Conservation (phyloP, 2,329 filamentous ascomycete genomes). For the Venturia oleaginea region DNA sequence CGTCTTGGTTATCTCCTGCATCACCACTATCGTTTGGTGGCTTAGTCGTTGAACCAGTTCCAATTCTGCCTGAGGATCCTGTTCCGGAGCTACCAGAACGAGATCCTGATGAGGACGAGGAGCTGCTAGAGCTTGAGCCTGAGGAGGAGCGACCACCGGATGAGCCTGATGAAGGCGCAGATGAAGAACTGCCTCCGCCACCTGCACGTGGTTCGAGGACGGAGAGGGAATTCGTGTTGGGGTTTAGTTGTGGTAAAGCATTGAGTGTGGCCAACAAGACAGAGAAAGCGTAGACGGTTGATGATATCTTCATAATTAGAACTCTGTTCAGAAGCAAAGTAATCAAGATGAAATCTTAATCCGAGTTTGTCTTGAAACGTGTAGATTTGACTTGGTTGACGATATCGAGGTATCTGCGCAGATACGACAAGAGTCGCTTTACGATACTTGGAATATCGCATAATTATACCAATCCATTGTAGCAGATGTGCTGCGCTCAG, state of each 20-base stretch:
- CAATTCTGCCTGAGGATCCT: neutral
- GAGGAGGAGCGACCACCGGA: neutral
- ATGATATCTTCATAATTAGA: neutral
- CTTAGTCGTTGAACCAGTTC: neutral
- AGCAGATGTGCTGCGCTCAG: neutral
- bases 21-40: neutral
- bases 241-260: neutral
- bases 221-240: neutral
- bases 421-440: neutral
- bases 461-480: neutral
- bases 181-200: neutral
- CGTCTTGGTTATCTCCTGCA: neutral
- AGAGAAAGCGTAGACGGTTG: neutral
- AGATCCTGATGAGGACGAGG: neutral
- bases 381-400: neutral
- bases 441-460: neutral
- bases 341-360: neutral
- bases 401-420: too few relatives aligned
- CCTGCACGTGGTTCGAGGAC: neutral
- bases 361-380: too few relatives aligned
- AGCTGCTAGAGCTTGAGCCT: neutral
- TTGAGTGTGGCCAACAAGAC: neutral
- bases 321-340: neutral
- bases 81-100: neutral
- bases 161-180: neutral